Evolutionary conservation across 208 protist genomes (phyloP).

Genomic region (Angomonas desouzai): DNA sequence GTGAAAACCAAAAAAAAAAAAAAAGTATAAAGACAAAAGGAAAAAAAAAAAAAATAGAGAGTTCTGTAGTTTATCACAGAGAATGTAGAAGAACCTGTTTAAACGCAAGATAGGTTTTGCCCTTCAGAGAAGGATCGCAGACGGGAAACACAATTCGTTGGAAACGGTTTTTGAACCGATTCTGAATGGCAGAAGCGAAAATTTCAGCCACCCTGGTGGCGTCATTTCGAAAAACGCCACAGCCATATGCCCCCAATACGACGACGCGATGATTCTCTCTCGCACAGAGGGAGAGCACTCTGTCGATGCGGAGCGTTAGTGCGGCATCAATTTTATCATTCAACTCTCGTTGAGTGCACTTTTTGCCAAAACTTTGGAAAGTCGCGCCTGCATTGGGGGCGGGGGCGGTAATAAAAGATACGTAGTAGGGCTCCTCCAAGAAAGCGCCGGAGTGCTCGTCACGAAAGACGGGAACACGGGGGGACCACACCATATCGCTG

Average conservation of each 20-base stretch:
- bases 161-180: slow-evolving; percentile 13
- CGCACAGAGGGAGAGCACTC: slow-evolving; percentile 12
- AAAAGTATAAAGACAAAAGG: slow-evolving; percentile 12
- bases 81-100: slow-evolving; percentile 1
- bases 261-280: neutral
- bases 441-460: slow-evolving; percentile 15
- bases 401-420: slow-evolving; percentile 16
- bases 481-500: slow-evolving; percentile 15
- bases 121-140: slow-evolving; percentile 10
- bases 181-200: neutral
- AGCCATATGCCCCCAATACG: slow-evolving; percentile 22
- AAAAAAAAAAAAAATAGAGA: slow-evolving; percentile 5
- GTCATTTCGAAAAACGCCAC: slow-evolving; percentile 20
- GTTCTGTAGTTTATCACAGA: neutral
- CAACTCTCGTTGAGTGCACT: neutral
- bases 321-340: slow-evolving; percentile 9
- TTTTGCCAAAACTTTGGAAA: slow-evolving; percentile 7
- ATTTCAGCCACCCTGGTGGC: neutral
- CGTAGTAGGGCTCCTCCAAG: slow-evolving; percentile 14
- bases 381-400: slow-evolving; percentile 22
- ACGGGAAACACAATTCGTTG: slow-evolving; percentile 16
- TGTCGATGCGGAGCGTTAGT: slow-evolving; percentile 2
- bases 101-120: neutral
- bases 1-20: slow-evolving; percentile 18
- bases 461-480: slow-evolving; percentile 17